A percentile compares a stretch with the other conserved stretches of the same genome.
Conservation (phyloP, 495 filamentous ascomycete genomes). For the Penicillium diatomitis region DNA sequence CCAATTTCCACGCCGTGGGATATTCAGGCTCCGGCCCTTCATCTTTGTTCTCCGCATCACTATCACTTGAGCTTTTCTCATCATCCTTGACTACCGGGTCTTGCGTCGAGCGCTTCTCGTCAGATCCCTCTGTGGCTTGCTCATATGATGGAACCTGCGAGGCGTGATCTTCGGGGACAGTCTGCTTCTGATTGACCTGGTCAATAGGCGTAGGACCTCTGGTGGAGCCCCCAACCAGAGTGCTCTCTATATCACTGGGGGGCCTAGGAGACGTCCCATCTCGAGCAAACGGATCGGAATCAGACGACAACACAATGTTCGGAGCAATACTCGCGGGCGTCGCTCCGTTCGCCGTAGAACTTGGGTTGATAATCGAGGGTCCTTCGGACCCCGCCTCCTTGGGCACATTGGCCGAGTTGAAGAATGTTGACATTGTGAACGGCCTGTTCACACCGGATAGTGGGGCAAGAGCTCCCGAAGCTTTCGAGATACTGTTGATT, state of each 20-base stretch:
- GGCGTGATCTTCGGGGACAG: neutral
- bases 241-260: constrained; percentile 22
- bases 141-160: constrained; percentile 2
- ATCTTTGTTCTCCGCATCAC: constrained; percentile 19
- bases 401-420: constrained; percentile 6
- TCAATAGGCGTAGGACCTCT: neutral
- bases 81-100: constrained; percentile 4
- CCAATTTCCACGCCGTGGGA: constrained; percentile 40
- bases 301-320: neutral
- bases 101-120: neutral
- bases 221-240: constrained; percentile 9
- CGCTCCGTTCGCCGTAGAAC: neutral
- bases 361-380: neutral
- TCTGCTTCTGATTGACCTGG: constrained; percentile 7
- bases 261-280: constrained; percentile 3
- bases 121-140: constrained; percentile 5
- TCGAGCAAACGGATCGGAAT: constrained; percentile 4
- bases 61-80: constrained; percentile 3
- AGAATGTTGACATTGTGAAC: constrained; percentile 10
- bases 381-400: neutral
- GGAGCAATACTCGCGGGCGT: neutral
- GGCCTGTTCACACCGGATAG: neutral
- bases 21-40: constrained; percentile 37
- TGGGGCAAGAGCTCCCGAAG: no score
- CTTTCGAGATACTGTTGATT: neutral